Evolutionary conservation across 225 moss, liverwort and hornwort genomes (phyloP).

Genomic region (Polytrichum commune): DNA sequence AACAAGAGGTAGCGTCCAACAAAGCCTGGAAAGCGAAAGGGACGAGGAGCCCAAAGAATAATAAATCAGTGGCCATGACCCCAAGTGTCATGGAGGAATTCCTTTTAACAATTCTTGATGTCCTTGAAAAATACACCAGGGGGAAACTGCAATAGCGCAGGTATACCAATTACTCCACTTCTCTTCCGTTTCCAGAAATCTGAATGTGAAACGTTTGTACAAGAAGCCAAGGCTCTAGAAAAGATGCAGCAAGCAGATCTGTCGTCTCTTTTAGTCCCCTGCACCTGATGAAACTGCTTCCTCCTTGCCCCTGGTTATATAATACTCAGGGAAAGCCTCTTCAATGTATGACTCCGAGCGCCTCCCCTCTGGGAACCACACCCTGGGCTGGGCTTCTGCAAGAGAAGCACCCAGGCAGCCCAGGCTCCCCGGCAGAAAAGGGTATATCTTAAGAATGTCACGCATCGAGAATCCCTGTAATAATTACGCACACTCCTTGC

Average conservation of each 20-base stretch:
- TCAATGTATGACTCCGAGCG: not conserved
- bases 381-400: constrained; percentile 3
- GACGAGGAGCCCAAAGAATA: no score
- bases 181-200: not conserved
- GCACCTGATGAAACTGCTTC: not conserved
- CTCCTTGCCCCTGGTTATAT: not conserved
- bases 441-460: not conserved
- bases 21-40: no score
- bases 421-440: not conserved
- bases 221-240: not conserved
- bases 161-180: constrained; percentile 4
- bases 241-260: not conserved
- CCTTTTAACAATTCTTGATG: not conserved
- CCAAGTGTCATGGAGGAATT: not conserved
- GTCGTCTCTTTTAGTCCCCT: not conserved
- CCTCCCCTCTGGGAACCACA: not conserved
- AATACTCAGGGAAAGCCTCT: not conserved
- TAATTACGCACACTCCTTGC: not conserved
- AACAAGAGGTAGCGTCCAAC: no score
- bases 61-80: no score
- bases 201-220: no score
- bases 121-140: not conserved
- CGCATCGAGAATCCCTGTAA: constrained; percentile 1
- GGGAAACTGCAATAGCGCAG: constrained; percentile 5
- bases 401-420: constrained; percentile 8